Conservation (phyloP, 345 rosid genomes). For the Cardamine chenopodiifolia region DNA sequence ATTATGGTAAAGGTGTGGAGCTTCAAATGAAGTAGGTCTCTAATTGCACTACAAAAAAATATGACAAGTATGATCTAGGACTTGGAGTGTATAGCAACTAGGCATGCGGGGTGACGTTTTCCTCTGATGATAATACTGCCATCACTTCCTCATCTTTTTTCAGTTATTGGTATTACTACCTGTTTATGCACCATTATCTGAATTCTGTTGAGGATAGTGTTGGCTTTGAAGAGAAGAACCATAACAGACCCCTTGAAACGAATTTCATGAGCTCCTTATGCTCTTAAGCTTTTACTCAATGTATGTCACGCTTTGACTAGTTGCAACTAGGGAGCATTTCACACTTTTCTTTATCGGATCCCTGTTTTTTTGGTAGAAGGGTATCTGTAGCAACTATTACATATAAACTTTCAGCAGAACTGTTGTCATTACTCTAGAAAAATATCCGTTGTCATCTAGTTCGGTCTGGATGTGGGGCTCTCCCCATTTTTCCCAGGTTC, state of each 20-base stretch:
- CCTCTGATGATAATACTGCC: background rate
- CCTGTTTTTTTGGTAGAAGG: slow-evolving; percentile 9
- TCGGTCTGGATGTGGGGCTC: slow-evolving; percentile 68
- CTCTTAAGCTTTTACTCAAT: background rate
- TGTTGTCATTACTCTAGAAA: slow-evolving; percentile 16
- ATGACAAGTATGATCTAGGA: slow-evolving; percentile 9
- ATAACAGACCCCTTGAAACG: slow-evolving; percentile 12
- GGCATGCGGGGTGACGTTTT: slow-evolving; percentile 4
- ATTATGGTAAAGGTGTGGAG: slow-evolving; percentile 7
- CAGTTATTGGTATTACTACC: slow-evolving; percentile 6
- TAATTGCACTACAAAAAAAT: slow-evolving; percentile 10
- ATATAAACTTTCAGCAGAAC: background rate
- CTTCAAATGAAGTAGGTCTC: background rate
- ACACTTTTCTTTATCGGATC: background rate
- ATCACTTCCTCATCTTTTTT: background rate
- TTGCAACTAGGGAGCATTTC: slow-evolving; percentile 19
- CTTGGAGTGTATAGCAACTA: slow-evolving; percentile 1
- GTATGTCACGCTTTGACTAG: slow-evolving; percentile 11
- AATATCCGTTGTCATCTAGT: slow-evolving; percentile 70
- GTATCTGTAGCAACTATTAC: background rate
- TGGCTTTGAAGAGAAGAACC: slow-evolving; percentile 2
- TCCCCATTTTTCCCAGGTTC: slow-evolving; percentile 71
- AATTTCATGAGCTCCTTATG: slow-evolving; percentile 5
- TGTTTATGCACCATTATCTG: slow-evolving; percentile 11
- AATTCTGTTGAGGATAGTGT: slow-evolving; percentile 7